Evolutionary conservation across 1,284 basidiomycete species (phyloP), one percentile per base, ranked within the genome.

Genomic region (Phylloporus sp.): DNA sequence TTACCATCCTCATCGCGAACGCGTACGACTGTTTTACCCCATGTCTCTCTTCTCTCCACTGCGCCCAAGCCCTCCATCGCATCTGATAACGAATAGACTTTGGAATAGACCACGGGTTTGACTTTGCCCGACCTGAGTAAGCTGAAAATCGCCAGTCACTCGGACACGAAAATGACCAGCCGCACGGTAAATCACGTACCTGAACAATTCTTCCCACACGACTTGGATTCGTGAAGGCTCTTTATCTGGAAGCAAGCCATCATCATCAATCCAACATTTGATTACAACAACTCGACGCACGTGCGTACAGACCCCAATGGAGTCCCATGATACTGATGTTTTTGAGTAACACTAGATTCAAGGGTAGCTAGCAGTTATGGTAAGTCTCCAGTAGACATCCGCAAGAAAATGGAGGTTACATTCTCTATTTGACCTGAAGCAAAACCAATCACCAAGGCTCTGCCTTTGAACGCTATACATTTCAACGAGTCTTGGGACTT

Each of bases 391-490:
- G 10, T 44, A 42, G n/a, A 17, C 40, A 15, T 52, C 44, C 37
- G 6, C 42, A 61, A 3, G 17, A 1, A 31, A 29, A 55, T 28
- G 24, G 20, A 17, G 13, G n/a, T 37, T 64, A 94, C 93, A 79
- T 95, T 95, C 76, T 98, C 96, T 66, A 98, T 98, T 12, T 80
- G 77, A 15, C 96, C 94, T 15, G 87, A 91, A 11, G 93, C 95
- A 77, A 98, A 96, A 22, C 97, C 97, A 59, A 99, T 91, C 31
- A 98, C 93, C 26, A 98, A 74, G 6, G 94, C 89, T 18, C 97
- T 86, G 3, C 95, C 95, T 77, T 97, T 97, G 91, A 95, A 98
- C 2, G 92, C 93, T 63, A 97, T 94, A 75, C 94, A 96, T 76
- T 97, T 97, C 64, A 98, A 75, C 34, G 86, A 88, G 71, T 93